phyloP scores from a whole-genome alignment of 78 protist genomes.

The Dictyostelium purpureum region DNA sequence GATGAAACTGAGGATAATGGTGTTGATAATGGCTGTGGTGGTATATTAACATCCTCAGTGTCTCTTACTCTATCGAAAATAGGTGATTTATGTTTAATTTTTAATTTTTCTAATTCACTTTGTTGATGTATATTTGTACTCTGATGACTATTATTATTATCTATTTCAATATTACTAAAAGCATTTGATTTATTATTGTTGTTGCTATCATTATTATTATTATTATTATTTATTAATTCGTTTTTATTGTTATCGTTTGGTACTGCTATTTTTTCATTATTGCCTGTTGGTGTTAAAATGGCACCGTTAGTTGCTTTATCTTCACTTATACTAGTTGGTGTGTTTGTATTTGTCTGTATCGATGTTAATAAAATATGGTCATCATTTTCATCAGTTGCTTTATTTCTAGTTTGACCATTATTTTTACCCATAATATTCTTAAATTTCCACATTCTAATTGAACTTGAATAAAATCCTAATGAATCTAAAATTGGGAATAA shows the following conservation, averaged over 20 bases:
- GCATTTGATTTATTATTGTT: background rate
- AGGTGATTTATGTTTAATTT: slow-evolving; percentile 31
- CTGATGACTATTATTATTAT: background rate
- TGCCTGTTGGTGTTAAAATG: slow-evolving; percentile 15
- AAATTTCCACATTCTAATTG: slow-evolving; percentile 10
- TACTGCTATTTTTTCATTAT: background rate
- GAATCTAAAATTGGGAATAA: slow-evolving; percentile 67
- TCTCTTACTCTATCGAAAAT: slow-evolving; percentile 44
- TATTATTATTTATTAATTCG: too few relatives aligned
- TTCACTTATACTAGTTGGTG: background rate
- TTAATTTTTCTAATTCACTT: slow-evolving; percentile 24
- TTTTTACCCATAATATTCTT: background rate
- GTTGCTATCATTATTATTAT: too few relatives aligned
- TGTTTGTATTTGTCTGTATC: background rate
- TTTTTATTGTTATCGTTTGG: background rate
- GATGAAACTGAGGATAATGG: background rate
- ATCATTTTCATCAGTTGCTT: background rate
- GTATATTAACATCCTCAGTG: slow-evolving; percentile 20
- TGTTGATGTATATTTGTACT: background rate
- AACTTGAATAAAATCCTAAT: slow-evolving; percentile 29
- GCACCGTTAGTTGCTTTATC: too few relatives aligned
- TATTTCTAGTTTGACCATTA: background rate
- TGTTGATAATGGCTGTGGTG: slow-evolving; percentile 32
- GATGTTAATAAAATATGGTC: background rate
- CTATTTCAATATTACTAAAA: background rate